Conservation (phyloP, 768 basidiomycete genomes). For the Calvatia gigantea region DNA sequence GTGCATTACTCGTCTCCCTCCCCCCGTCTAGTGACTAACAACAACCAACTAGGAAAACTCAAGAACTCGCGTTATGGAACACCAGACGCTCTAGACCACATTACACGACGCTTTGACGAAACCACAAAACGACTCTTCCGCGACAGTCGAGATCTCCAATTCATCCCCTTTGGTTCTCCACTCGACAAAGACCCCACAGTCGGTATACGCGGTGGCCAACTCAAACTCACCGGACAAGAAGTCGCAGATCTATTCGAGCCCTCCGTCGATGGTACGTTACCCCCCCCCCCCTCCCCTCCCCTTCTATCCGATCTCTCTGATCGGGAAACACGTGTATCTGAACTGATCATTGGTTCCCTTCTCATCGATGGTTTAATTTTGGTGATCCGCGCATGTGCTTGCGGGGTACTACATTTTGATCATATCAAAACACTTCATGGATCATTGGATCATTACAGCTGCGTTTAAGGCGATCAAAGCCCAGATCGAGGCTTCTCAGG, state of each 20-base stretch:
- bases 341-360: not conserved
- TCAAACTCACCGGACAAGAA: conserved; percentile 69
- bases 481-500: conserved; percentile 67
- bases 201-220: conserved; percentile 68
- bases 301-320: no score
- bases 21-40: conserved; percentile 7
- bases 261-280: conserved; percentile 54
- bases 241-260: conserved; percentile 78
- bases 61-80: conserved; percentile 71
- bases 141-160: conserved; percentile 63
- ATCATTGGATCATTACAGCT: conserved; percentile 31
- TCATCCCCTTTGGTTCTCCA: conserved; percentile 74
- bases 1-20: conserved; percentile 11
- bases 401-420: not conserved
- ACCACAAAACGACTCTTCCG: conserved; percentile 80
- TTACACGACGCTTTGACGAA: conserved; percentile 78
- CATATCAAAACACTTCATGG: not conserved
- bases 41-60: conserved; percentile 54
- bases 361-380: no score
- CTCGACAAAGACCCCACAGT: conserved; percentile 69
- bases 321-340: no score
- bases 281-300: no score
- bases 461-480: conserved; percentile 65
- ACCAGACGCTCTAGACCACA: conserved; percentile 69
- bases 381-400: no score